These are phyloP conservation scores for Musa beccarii DNA, from an alignment of 176 grass and related monocot genomes.

Conservation along the genomic window DNA sequence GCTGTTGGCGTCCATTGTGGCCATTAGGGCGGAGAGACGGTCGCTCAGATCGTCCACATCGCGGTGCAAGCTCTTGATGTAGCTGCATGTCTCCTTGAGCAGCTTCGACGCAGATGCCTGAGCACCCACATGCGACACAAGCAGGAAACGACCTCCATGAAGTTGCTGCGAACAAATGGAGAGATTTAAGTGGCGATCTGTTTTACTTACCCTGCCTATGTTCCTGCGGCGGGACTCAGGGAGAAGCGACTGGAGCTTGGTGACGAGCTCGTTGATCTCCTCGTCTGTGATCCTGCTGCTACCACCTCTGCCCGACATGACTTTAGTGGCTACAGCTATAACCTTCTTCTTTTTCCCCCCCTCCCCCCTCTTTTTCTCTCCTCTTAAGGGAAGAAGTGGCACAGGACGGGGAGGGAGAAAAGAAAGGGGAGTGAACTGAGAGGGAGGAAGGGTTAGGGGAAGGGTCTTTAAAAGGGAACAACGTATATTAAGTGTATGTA, in stretches of 20 bases:
- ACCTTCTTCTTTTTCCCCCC: slow-evolving; percentile 4
- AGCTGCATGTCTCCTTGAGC: slow-evolving; percentile 6
- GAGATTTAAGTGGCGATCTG: neutral
- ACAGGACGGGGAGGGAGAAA: neutral
- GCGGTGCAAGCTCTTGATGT: slow-evolving; percentile 8
- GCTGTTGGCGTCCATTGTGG: neutral
- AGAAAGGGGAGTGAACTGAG: neutral
- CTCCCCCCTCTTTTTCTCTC: no score
- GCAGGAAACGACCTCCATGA: neutral
- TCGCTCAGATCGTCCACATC: slow-evolving; percentile 8
- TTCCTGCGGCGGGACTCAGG: slow-evolving; percentile 58
- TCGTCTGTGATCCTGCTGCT: slow-evolving; percentile 61
- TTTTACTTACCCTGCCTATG: slow-evolving; percentile 40
- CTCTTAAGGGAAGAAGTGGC: neutral
- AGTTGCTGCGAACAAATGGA: no score
- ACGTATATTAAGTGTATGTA: neutral
- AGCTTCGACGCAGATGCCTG: slow-evolving; percentile 3
- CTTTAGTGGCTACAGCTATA: neutral
- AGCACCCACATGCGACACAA: neutral
- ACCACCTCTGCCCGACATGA: slow-evolving; percentile 49
- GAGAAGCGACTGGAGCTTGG: slow-evolving; percentile 72
- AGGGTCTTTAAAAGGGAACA: neutral
- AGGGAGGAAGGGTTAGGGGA: neutral
- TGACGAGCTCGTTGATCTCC: slow-evolving; percentile 95
- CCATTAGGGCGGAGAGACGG: slow-evolving; percentile 1